Conservation (phyloP, 2,329 filamentous ascomycete species). For the Pseudocercospora fijiensis region DNA sequence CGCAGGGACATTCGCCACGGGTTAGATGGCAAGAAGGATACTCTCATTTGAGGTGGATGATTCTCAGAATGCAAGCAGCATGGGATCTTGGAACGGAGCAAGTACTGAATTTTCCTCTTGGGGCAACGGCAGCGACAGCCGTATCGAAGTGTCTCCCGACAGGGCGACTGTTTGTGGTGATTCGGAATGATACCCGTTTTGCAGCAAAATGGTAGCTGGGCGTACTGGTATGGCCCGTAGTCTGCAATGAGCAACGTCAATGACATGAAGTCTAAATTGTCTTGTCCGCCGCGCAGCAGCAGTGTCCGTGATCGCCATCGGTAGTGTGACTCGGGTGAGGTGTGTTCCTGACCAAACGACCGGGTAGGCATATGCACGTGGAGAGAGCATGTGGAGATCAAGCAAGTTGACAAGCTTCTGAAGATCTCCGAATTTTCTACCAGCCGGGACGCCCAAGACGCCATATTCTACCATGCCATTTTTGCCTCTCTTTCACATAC, state of each 20-base stretch:
- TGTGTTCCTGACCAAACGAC: slow-evolving; percentile 3
- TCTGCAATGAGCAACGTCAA: slow-evolving; percentile 13
- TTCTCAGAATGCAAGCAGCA: slow-evolving; percentile 21
- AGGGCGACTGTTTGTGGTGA: slow-evolving; percentile 20
- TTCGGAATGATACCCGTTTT: slow-evolving; percentile 25
- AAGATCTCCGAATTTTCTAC: neutral
- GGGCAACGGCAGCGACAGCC: slow-evolving; percentile 16
- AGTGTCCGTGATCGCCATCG: slow-evolving; percentile 3
- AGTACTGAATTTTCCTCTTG: slow-evolving; percentile 18
- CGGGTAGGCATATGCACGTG: neutral
- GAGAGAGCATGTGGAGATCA: neutral
- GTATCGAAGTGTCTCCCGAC: slow-evolving; percentile 16
- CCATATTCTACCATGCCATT: neutral
- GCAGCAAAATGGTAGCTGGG: slow-evolving; percentile 20
- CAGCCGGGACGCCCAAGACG: neutral
- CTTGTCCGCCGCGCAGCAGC: slow-evolving; percentile 1
- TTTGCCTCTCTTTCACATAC: neutral
- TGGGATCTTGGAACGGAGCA: slow-evolving; percentile 19
- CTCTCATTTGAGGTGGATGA: slow-evolving; percentile 18
- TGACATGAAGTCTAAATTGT: slow-evolving; percentile 15
- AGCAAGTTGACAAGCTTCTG: neutral
- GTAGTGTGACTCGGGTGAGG: slow-evolving; percentile 6
- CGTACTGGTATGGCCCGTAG: slow-evolving; percentile 13
- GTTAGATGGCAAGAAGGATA: slow-evolving; percentile 22
- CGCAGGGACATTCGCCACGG: slow-evolving; percentile 1